Conservation (phyloP, 345 rosid genomes). For the Mangifera indica region DNA sequence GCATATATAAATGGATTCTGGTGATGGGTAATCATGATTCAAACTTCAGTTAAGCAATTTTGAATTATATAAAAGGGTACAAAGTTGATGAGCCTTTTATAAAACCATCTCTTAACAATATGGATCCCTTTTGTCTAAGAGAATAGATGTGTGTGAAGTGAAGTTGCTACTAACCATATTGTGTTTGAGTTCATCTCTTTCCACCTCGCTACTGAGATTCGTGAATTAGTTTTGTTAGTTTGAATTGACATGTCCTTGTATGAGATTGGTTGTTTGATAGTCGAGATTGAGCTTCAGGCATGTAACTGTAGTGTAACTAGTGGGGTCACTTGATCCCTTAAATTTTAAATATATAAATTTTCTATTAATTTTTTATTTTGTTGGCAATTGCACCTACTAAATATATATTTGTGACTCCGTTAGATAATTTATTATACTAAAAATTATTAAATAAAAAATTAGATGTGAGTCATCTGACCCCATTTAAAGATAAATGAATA, state of each 20-base stretch:
- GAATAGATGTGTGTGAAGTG: neutral
- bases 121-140: neutral
- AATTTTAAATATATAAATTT: too few species aligned
- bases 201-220: neutral
- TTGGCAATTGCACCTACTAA: too few species aligned
- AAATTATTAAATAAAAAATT: too few species aligned
- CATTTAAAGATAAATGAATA: too few species aligned
- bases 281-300: neutral
- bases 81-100: neutral
- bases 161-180: neutral
- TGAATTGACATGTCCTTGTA: neutral
- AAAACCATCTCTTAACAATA: too few species aligned
- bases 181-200: neutral
- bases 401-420: too few species aligned
- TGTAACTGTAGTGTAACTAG: too few species aligned
- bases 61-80: neutral
- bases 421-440: too few species aligned
- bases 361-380: too few species aligned
- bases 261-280: neutral
- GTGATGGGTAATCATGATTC: neutral
- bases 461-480: too few species aligned
- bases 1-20: neutral
- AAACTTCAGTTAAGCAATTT: neutral
- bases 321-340: too few species aligned
- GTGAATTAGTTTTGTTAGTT: neutral